A percentile compares a stretch with the other conserved stretches of the same genome.
Evolutionary conservation across 2,329 filamentous ascomycete species (phyloP).

Genomic region (Exophiala aquamarina): DNA sequence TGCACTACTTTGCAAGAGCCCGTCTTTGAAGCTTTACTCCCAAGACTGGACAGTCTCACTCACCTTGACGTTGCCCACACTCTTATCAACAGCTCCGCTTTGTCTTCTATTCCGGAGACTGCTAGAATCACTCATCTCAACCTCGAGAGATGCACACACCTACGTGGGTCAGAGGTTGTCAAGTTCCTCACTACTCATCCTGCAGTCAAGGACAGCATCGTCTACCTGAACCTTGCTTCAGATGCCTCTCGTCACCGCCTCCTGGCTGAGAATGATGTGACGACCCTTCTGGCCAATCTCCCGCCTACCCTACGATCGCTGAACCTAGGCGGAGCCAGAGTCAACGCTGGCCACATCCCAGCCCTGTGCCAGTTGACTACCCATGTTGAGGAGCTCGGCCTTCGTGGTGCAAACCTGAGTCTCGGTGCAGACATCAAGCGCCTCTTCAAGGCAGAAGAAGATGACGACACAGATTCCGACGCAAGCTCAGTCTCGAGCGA

Average conservation of each 20-base stretch:
- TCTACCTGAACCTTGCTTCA: constrained; percentile 71
- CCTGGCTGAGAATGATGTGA: constrained; percentile 65
- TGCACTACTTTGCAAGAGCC: constrained; percentile 68
- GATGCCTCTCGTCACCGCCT: constrained; percentile 72
- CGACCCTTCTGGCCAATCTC: constrained; percentile 63
- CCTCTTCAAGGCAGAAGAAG: constrained; percentile 47
- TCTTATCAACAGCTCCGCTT: constrained; percentile 69
- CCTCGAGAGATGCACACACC: constrained; percentile 70
- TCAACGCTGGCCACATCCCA: constrained; percentile 64
- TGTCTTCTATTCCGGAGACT: constrained; percentile 68
- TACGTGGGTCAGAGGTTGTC: constrained; percentile 66
- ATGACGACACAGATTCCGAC: constrained; percentile 39
- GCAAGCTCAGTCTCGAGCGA: no score
- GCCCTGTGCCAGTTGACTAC: constrained; percentile 66
- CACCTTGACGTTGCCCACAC: constrained; percentile 80
- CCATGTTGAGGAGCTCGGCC: constrained; percentile 72
- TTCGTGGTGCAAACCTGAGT: constrained; percentile 66
- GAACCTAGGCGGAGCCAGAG: constrained; percentile 72
- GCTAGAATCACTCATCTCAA: constrained; percentile 76
- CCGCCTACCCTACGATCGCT: constrained; percentile 69
- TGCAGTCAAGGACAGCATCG: constrained; percentile 62
- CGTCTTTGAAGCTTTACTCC: constrained; percentile 68
- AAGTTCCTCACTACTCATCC: constrained; percentile 71
- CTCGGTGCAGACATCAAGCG: constrained; percentile 62
- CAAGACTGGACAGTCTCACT: constrained; percentile 68